Conservation (phyloP, 2,329 filamentous ascomycete genomes). For the Fusarium phyllophilum region DNA sequence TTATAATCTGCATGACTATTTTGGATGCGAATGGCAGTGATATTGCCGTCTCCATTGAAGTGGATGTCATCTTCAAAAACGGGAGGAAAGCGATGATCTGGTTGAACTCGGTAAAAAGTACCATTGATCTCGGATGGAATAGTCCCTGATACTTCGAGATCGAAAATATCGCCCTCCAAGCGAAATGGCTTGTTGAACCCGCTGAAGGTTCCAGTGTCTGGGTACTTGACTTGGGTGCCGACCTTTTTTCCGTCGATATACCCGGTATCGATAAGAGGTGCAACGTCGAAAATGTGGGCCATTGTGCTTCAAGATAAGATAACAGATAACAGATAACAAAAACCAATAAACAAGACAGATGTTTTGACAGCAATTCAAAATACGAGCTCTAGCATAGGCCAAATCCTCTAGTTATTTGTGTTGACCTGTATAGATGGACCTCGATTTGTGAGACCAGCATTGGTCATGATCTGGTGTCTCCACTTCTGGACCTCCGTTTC, state of each 20-base stretch:
- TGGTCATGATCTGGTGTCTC: fast-evolving
- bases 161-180: neutral
- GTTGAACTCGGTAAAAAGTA: slow-evolving; percentile 24
- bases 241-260: neutral
- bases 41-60: slow-evolving; percentile 25
- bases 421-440: neutral
- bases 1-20: slow-evolving; percentile 11
- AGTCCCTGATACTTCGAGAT: neutral
- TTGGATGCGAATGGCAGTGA: slow-evolving; percentile 6
- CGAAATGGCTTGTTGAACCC: slow-evolving; percentile 8
- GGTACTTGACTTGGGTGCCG: neutral
- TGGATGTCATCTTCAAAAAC: slow-evolving; percentile 18
- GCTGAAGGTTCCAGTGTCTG: neutral
- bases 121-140: slow-evolving; percentile 22
- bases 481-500: neutral
- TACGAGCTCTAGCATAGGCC: neutral
- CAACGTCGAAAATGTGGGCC: neutral
- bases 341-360: neutral
- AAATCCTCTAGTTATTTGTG: neutral
- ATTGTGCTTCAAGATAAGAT: neutral
- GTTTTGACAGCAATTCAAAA: neutral
- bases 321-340: neutral
- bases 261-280: neutral
- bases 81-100: slow-evolving; percentile 22
- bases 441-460: fast-evolving